phyloP scores from a whole-genome alignment of 228 moss, liverwort and hornwort species.

The Sphagnum fallax region DNA sequence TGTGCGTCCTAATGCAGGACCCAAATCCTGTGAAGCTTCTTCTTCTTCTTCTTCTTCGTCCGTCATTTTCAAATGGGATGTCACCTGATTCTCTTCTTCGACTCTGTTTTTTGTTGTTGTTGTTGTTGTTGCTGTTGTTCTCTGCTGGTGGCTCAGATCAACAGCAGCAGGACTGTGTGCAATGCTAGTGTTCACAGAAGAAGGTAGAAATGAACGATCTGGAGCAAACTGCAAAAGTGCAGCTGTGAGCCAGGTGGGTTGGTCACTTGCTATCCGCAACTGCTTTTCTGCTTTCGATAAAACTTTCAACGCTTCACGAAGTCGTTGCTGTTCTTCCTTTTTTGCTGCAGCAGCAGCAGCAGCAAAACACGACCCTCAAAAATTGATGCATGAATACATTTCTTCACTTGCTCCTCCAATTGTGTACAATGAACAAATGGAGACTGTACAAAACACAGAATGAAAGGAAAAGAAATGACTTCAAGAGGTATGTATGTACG shows the following conservation, averaged over 20 bases:
- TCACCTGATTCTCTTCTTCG: constrained; percentile 17
- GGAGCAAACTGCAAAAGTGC: constrained; percentile 91
- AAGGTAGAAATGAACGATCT: constrained; percentile 85
- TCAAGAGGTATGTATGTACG: not conserved
- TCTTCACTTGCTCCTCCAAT: constrained; percentile 1
- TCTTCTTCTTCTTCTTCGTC: not conserved
- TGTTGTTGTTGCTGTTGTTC: constrained; percentile 29
- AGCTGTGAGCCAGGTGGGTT: constrained; percentile 79
- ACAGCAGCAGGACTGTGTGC: constrained; percentile 40
- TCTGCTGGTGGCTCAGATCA: constrained; percentile 21
- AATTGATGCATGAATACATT: not conserved
- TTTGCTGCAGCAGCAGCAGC: constrained; percentile 23
- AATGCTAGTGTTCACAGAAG: constrained; percentile 49
- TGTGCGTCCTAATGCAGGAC: constrained; percentile 4
- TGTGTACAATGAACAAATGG: not conserved
- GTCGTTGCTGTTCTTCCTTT: constrained; percentile 73
- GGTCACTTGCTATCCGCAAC: constrained; percentile 61
- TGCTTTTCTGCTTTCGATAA: constrained; percentile 87
- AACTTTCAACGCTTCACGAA: constrained; percentile 71
- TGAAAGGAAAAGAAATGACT: constrained; percentile 4
- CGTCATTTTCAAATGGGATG: not conserved
- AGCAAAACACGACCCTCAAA: not conserved
- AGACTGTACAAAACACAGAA: not conserved
- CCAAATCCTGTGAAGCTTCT: not conserved
- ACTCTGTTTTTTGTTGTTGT: not conserved